Evolutionary conservation across 2,329 filamentous ascomycete genomes (phyloP), one percentile per base, ranked within the genome.

Genomic region (Stylonectria norvegica): DNA sequence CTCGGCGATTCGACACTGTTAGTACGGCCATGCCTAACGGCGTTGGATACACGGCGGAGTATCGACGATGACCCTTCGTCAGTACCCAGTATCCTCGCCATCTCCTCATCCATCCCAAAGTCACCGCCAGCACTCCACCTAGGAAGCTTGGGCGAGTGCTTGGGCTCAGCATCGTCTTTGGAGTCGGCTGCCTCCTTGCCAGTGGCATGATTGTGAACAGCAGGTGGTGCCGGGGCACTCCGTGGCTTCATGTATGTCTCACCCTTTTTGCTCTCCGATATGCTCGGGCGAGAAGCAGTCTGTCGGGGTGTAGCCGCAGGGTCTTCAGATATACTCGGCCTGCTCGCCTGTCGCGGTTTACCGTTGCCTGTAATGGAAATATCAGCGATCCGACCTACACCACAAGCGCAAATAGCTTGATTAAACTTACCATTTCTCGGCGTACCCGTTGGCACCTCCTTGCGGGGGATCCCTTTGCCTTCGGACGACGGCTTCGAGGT

Each of bases 31-130:
- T 97, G 93, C 49, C 89, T 87, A 42, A 96, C 89, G 36, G 88
- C 90, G 60, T 95, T 95, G 6, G 93, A 97, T 28, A 96, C 86
- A 37, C 89, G 82, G 42, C 88, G 86, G 47, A 97, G 71, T 45
- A 96, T 86, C 1, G 87, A 91, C 18, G 87, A 83, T 20, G 81
- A 84, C 30, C 76, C 73, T 60, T 89, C 86, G 45, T 91, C 88
- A 15, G 80, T 83, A 28, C 82, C 85, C 44, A 95, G 73, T 42
- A 96, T 91, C 42, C 90, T 84, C 38, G 87, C 86, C 80, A 96
- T 89, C 60, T 97, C 93, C 63, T 96, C 90, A 50, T 97, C 91
- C 83, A 95, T 82, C 44, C 86, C 93, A 58, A 96, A 93, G 50
- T 95, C 89, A 39, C 83, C 88, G 37, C 87, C 88, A 30, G 79